Evolutionary conservation across 768 basidiomycete genomes (phyloP).

Genomic region (Mycena capillaripes): DNA sequence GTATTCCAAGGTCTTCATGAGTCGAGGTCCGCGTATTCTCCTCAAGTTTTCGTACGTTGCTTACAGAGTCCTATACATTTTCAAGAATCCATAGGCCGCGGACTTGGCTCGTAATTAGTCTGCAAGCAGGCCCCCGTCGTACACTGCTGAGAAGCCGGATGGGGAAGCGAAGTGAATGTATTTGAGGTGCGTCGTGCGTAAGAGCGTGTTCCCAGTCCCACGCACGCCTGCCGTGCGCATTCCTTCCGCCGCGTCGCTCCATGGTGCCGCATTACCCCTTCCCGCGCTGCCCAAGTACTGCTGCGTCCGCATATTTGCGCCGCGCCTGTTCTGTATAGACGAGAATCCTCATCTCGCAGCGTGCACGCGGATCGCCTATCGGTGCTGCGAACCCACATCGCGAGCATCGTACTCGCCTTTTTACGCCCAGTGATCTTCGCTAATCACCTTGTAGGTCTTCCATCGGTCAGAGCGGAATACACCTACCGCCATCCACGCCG

Average conservation of each 20-base stretch:
- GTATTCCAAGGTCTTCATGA: too few species aligned
- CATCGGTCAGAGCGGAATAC: conserved; percentile 1
- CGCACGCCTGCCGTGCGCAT: not conserved
- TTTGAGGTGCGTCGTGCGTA: too few species aligned
- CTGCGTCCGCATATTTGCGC: conserved; percentile 9
- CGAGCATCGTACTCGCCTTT: conserved; percentile 6
- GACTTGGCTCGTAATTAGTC: too few species aligned
- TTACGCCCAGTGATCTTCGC: not conserved
- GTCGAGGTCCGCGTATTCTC: too few species aligned
- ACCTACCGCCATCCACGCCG: too few species aligned
- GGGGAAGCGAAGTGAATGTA: too few species aligned
- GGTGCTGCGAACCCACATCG: too few species aligned
- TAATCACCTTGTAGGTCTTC: not conserved
- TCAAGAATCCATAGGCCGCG: too few species aligned
- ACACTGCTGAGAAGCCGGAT: not conserved
- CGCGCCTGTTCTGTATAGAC: not conserved
- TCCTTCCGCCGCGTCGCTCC: not conserved
- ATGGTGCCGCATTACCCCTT: conserved; percentile 1
- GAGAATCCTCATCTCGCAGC: conserved; percentile 1
- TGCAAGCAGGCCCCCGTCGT: too few species aligned
- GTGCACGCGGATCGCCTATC: not conserved
- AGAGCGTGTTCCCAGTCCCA: not conserved
- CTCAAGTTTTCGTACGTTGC: too few species aligned
- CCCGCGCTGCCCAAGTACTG: not conserved
- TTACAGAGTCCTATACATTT: too few species aligned